Evolutionary conservation across 352 stramenopile species (phyloP).

Genomic region (Phytophthora hibernalis): DNA sequence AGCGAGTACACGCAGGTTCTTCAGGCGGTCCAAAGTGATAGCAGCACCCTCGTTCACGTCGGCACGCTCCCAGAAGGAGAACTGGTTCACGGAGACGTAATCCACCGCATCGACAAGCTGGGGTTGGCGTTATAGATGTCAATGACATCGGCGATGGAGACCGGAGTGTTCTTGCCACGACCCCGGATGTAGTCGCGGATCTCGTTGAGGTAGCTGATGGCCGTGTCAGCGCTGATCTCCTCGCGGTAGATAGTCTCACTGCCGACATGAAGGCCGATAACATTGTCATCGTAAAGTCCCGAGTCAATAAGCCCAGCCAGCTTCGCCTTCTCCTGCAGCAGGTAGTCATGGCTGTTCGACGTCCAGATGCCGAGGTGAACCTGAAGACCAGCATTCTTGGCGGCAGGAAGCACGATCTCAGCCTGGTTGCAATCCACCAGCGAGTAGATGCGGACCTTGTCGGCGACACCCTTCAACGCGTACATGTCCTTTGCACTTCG

Average conservation of each 20-base stretch:
- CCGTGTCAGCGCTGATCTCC: conserved; percentile 50
- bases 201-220: conserved; percentile 69
- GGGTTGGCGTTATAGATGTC: conserved; percentile 74
- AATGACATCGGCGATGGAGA: conserved; percentile 78
- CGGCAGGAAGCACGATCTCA: conserved; percentile 50
- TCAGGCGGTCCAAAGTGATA: conserved; percentile 63
- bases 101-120: conserved; percentile 69
- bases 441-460: conserved; percentile 77
- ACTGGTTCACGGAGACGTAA: conserved; percentile 80
- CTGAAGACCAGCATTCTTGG: conserved; percentile 53
- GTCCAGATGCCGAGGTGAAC: conserved; percentile 79
- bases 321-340: conserved; percentile 57
- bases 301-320: conserved; percentile 48
- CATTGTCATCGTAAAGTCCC: conserved; percentile 54
- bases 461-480: conserved; percentile 46
- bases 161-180: conserved; percentile 51
- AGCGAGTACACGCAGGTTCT: conserved; percentile 50
- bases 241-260: conserved; percentile 79
- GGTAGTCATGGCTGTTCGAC: conserved; percentile 37
- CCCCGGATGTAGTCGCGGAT: conserved; percentile 56
- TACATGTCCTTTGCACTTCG: conserved; percentile 68
- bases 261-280: conserved; percentile 64
- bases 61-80: conserved; percentile 73
- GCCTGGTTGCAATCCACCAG: conserved; percentile 65
- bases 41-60: conserved; percentile 57